Evolutionary conservation across 345 rosid genomes (phyloP).

Genomic region (Xanthoceras sorbifolium): DNA sequence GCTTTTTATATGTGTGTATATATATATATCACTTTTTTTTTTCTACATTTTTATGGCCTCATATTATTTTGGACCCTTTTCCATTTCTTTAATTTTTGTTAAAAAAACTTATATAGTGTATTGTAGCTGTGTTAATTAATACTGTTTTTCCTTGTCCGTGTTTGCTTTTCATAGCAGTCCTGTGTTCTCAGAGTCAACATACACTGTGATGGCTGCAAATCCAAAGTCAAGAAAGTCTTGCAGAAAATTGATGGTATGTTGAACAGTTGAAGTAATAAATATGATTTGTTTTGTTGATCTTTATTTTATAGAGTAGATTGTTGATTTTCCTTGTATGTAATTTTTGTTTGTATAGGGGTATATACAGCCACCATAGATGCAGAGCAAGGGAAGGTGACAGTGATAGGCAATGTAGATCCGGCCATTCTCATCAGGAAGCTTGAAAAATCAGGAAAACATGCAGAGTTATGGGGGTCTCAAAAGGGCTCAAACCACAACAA

Average conservation of each 20-base stretch:
- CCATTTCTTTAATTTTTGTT: too few relatives aligned
- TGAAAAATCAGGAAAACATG: slow-evolving; percentile 84
- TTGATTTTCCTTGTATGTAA: slow-evolving; percentile 1
- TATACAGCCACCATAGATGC: slow-evolving; percentile 58
- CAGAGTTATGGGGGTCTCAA: slow-evolving; percentile 72
- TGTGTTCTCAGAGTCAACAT: slow-evolving; percentile 85
- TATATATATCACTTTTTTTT: not conserved
- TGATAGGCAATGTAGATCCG: slow-evolving; percentile 83
- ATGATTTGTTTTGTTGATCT: not conserved
- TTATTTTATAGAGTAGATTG: not conserved
- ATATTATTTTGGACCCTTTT: too few relatives aligned
- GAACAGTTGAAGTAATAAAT: too few relatives aligned
- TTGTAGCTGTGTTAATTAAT: not conserved
- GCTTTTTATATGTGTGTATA: too few relatives aligned
- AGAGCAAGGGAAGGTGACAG: slow-evolving; percentile 87
- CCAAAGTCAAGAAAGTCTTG: slow-evolving; percentile 73
- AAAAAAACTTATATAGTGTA: too few relatives aligned
- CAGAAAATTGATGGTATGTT: slow-evolving; percentile 78
- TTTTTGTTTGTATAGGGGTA: slow-evolving; percentile 55
- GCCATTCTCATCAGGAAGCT: slow-evolving; percentile 70
- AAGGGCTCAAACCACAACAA: slow-evolving; percentile 49
- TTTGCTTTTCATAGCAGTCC: slow-evolving; percentile 52
- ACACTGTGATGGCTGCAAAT: slow-evolving; percentile 93
- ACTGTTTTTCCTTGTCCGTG: slow-evolving; percentile 8
- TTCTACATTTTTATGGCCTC: not conserved